Evolutionary conservation across 106 monocot genomes (phyloP).

Genomic region (Triglochin maritima): DNA sequence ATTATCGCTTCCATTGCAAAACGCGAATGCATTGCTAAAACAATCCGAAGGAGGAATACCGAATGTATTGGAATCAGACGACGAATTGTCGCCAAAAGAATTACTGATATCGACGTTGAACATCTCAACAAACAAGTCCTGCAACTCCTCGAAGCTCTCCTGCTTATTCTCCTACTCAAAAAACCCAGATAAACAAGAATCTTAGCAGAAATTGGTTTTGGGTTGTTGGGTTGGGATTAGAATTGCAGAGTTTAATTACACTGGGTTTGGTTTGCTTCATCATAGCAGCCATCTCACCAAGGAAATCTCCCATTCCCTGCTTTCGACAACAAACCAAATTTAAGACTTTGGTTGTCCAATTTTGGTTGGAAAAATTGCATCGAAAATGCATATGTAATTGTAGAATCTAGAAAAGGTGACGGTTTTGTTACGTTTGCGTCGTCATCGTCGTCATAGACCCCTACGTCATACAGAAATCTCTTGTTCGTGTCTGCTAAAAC

Average conservation of each 20-base stretch:
- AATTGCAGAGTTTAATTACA: constrained; percentile 16
- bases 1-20: background rate
- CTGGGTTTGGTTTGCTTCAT: constrained; percentile 59
- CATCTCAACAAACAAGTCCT: constrained; percentile 73
- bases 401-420: background rate
- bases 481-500: constrained; percentile 86
- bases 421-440: constrained; percentile 34
- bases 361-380: too few relatives aligned
- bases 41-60: constrained; percentile 10
- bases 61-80: background rate
- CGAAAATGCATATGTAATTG: too few relatives aligned
- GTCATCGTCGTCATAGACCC: constrained; percentile 44
- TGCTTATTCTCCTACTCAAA: constrained; percentile 17
- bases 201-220: background rate
- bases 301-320: constrained; percentile 80
- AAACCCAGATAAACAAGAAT: background rate
- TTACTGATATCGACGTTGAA: constrained; percentile 43
- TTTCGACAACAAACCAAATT: background rate
- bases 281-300: constrained; percentile 74
- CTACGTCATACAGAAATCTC: constrained; percentile 83
- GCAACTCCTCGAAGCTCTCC: constrained; percentile 74
- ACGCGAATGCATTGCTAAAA: background rate
- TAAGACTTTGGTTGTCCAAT: too few relatives aligned
- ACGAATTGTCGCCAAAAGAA: constrained; percentile 4
- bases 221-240: background rate